Evolutionary conservation across 257 asterid species (phyloP), one percentile per base, ranked within the genome.

Genomic region (Plantago ovata): DNA sequence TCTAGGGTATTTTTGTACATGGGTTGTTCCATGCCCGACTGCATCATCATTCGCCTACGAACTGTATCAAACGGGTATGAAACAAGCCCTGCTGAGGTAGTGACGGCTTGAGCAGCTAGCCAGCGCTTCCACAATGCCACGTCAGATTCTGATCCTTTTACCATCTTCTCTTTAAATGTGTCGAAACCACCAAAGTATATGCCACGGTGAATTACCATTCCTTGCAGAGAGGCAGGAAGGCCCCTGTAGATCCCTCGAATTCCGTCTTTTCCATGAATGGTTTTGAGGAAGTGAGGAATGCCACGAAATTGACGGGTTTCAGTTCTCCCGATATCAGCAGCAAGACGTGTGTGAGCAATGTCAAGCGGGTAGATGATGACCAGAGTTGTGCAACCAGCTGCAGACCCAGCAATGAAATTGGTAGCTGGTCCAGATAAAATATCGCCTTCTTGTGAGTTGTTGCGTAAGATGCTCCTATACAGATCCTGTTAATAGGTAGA

Each of bases 21-120:
- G 2, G 83, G 87, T 38, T 53, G 43, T n/a, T 74, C 97, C 24
- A 75, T 56, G 10, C 98, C 98, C 5, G 98, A 86, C 48, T 92
- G 97, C 98, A 92, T 92, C 98, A 92, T 92, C 91, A 92, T 92
- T 58, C 98, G 83, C 79, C 98, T 80, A 66, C 97, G 53, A 21
- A 92, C 98, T 0, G 98, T 92, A 59, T 92, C 98, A 38, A 92
- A 57, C 2, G 98, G 98, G 60, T 92, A 92, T 5, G 98, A 92
- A 42, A 88, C 10, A 75, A 92, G 38, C 56, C 97, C 98, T 1
- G 98, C 95, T 10, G 96, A 70, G 2, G 97, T 85, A 2, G 98
- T 92, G 38, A 92, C 96, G 1, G 79, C 98, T 55, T 92, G 97
- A 46, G 98, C 98, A n/a, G 80, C 92, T 0, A 68, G 61, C 96